Evolutionary conservation across 176 grass and related monocot genomes (phyloP).

Genomic region (Microstegium vimineum): DNA sequence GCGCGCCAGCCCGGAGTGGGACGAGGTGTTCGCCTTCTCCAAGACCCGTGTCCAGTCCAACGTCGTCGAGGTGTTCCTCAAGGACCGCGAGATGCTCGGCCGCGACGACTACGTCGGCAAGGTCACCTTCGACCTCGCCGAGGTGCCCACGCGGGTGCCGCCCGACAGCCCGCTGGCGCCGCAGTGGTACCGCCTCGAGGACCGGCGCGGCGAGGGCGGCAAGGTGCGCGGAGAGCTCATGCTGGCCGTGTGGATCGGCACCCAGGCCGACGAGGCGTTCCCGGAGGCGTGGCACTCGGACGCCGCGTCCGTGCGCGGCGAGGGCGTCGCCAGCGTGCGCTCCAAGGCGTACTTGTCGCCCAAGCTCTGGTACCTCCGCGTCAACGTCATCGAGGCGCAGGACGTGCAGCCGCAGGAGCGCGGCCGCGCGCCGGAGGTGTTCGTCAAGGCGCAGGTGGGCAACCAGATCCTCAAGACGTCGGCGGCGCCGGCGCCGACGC

Average conservation of each 20-base stretch:
- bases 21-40: constrained; percentile 91
- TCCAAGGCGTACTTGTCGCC: constrained; percentile 90
- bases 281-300: constrained; percentile 92
- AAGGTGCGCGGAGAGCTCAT: constrained; percentile 80
- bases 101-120: constrained; percentile 84
- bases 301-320: constrained; percentile 62
- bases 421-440: constrained; percentile 53
- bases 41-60: constrained; percentile 80
- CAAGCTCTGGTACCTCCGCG: constrained; percentile 93
- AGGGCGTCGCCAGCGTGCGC: constrained; percentile 55
- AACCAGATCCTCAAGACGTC: constrained; percentile 81
- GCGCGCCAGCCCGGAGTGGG: constrained; percentile 73
- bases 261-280: constrained; percentile 89
- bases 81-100: constrained; percentile 82
- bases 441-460: constrained; percentile 80
- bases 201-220: constrained; percentile 29
- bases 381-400: constrained; percentile 84
- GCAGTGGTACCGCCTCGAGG: constrained; percentile 83
- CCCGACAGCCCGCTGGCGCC: constrained; percentile 84
- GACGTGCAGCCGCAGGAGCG: constrained; percentile 62
- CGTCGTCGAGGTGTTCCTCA: constrained; percentile 67
- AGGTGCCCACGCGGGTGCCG: constrained; percentile 65
- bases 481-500: constrained; percentile 18
- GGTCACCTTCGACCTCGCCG: constrained; percentile 68
- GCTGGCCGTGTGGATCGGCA: constrained; percentile 89